phyloP scores from a whole-genome alignment of 2,329 filamentous ascomycete genomes.

The Sporothrix euskadiensis region DNA sequence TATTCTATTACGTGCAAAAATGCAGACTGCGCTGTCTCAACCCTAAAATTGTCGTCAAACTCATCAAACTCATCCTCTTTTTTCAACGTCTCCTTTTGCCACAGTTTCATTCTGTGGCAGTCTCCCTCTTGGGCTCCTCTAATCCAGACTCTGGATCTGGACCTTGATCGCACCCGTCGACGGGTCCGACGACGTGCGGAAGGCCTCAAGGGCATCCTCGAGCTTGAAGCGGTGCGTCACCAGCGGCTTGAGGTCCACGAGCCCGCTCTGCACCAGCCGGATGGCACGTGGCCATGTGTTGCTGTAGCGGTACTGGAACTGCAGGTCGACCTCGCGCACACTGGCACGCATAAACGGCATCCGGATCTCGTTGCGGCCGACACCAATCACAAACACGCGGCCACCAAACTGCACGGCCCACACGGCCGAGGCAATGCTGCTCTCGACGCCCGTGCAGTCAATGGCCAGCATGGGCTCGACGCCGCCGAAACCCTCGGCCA shows the following conservation, averaged over 20 bases:
- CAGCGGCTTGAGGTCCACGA: slow-evolving; percentile 77
- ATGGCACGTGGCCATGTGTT: slow-evolving; percentile 97
- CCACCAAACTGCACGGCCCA: slow-evolving; percentile 92
- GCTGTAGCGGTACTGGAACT: slow-evolving; percentile 94
- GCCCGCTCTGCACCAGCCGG: slow-evolving; percentile 77
- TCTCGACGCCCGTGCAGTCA: slow-evolving; percentile 95
- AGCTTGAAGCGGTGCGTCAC: slow-evolving; percentile 86
- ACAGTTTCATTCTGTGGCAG: background rate
- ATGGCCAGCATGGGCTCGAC: slow-evolving; percentile 79
- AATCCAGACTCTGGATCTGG: slow-evolving; percentile 76
- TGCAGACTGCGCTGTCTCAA: background rate
- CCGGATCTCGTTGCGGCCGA: slow-evolving; percentile 92
- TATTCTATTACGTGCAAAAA: slow-evolving; percentile 18
- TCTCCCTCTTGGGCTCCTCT: slow-evolving; percentile 29
- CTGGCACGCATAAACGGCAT: slow-evolving; percentile 93
- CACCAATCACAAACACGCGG: slow-evolving; percentile 94
- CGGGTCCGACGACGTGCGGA: slow-evolving; percentile 82
- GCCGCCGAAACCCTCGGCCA: slow-evolving; percentile 67
- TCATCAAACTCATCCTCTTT: background rate
- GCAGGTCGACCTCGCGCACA: slow-evolving; percentile 87
- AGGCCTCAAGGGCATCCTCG: slow-evolving; percentile 86
- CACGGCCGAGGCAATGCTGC: slow-evolving; percentile 80
- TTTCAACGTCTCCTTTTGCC: background rate
- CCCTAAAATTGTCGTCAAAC: background rate
- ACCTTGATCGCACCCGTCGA: slow-evolving; percentile 98